Conservation (phyloP, 2,329 filamentous ascomycete genomes). For the Aspergillus sergii region DNA sequence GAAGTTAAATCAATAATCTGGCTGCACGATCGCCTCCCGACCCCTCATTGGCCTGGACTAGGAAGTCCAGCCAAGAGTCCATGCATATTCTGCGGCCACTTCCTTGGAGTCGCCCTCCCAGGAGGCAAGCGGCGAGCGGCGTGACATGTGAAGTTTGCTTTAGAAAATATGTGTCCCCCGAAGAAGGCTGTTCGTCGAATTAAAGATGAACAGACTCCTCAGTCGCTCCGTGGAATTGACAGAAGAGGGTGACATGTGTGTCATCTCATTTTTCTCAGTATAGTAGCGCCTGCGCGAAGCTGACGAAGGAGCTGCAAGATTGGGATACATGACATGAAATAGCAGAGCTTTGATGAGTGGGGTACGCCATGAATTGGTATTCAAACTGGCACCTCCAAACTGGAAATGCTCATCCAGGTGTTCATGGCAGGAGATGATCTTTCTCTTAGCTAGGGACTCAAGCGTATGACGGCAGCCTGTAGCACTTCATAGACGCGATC, state of each 20-base stretch:
- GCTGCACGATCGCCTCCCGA: conserved; percentile 14
- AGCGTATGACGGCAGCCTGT: conserved; percentile 10
- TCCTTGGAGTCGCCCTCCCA: conserved; percentile 27
- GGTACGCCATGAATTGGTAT: conserved; percentile 48
- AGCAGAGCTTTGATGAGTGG: conserved; percentile 52
- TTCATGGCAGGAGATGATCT: conserved; percentile 15
- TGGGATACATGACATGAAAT: conserved; percentile 49
- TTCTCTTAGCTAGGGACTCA: background rate
- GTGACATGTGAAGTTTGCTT: conserved; percentile 34
- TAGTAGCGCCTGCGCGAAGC: conserved; percentile 17
- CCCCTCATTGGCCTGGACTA: conserved; percentile 19
- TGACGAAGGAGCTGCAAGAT: conserved; percentile 40
- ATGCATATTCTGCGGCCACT: conserved; percentile 28
- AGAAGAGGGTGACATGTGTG: background rate
- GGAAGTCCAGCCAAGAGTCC: conserved; percentile 41
- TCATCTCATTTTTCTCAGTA: conserved; percentile 18
- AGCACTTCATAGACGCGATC: conserved; percentile 7
- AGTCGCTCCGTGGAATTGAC: conserved; percentile 2
- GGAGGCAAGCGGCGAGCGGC: conserved; percentile 28
- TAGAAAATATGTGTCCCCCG: conserved; percentile 24
- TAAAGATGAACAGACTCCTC: conserved; percentile 12
- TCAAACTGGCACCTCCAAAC: conserved; percentile 41
- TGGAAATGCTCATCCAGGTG: conserved; percentile 35
- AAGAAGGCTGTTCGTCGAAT: conserved; percentile 5
- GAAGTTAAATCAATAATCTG: conserved; percentile 37